phyloP scores from a whole-genome alignment of 306 rosid genomes.

The Lupinus albus region DNA sequence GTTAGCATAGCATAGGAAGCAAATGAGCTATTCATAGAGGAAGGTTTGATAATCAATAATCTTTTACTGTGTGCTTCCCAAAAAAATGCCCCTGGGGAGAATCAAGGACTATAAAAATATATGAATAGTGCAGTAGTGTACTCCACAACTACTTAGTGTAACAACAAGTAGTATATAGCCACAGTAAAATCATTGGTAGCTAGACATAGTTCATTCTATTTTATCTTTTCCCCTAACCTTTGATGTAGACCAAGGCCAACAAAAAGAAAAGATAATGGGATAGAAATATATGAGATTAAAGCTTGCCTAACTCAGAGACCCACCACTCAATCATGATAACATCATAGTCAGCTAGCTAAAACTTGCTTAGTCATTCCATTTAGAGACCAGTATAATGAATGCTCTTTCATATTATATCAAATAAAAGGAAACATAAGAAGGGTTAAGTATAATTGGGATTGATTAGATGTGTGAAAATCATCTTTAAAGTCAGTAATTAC shows the following conservation, averaged over 20 bases:
- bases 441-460: too few relatives aligned
- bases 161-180: too few relatives aligned
- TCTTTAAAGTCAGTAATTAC: constrained; percentile 24
- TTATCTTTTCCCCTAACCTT: background rate
- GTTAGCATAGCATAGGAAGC: background rate
- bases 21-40: background rate
- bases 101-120: background rate
- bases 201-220: background rate
- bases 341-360: constrained; percentile 20
- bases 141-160: constrained; percentile 1
- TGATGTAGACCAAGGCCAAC: constrained; percentile 39
- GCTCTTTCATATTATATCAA: constrained; percentile 11
- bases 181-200: background rate
- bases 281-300: constrained; percentile 1
- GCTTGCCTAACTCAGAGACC: constrained; percentile 37
- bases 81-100: background rate
- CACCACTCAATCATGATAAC: constrained; percentile 33
- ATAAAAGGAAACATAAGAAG: too few relatives aligned
- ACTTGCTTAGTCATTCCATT: constrained; percentile 29
- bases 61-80: background rate
- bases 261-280: constrained; percentile 1
- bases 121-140: constrained; percentile 21
- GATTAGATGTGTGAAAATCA: too few relatives aligned
- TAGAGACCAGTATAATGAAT: constrained; percentile 2
- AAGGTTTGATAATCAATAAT: background rate